Percentiles rank a stretch among this genome's conserved stretches.
Conservation (phyloP, 2,329 filamentous ascomycete species). For the Mollisia scopiformis region DNA sequence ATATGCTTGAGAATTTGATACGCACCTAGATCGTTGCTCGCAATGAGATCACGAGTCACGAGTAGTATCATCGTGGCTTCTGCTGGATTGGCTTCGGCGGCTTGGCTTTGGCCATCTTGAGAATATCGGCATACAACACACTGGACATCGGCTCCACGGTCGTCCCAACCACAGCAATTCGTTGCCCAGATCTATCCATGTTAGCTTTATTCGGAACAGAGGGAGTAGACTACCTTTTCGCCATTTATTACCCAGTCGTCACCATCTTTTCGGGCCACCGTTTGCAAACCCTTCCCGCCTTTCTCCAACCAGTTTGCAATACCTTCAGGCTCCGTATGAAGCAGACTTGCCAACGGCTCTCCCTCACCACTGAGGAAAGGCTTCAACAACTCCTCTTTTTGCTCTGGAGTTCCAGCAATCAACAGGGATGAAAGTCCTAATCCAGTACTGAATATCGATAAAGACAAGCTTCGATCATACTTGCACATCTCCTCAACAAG, state of each 20-base stretch:
- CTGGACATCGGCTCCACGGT: slow-evolving; percentile 52
- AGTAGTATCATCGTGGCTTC: slow-evolving; percentile 51
- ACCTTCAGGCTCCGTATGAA: slow-evolving; percentile 54
- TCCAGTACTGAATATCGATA: slow-evolving; percentile 55
- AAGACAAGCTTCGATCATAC: slow-evolving; percentile 50
- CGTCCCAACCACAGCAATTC: slow-evolving; percentile 57
- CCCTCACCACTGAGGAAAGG: slow-evolving; percentile 50
- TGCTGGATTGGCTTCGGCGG: slow-evolving; percentile 32
- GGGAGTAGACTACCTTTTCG: slow-evolving; percentile 47
- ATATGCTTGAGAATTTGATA: slow-evolving; percentile 51
- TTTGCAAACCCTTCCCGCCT: slow-evolving; percentile 50
- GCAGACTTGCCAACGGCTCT: slow-evolving; percentile 51
- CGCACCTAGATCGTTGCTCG: slow-evolving; percentile 43
- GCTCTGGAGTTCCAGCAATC: slow-evolving; percentile 44
- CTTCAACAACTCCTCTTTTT: slow-evolving; percentile 46
- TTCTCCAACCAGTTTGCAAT: slow-evolving; percentile 54
- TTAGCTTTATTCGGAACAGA: background rate
- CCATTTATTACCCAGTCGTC: slow-evolving; percentile 55
- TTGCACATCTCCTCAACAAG: slow-evolving; percentile 56
- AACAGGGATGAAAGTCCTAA: slow-evolving; percentile 55
- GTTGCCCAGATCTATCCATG: slow-evolving; percentile 52
- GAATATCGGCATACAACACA: slow-evolving; percentile 52
- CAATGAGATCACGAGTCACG: slow-evolving; percentile 51
- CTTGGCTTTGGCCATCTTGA: slow-evolving; percentile 18
- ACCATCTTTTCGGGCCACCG: slow-evolving; percentile 50